Conservation (phyloP, 2,329 filamentous ascomycete genomes). For the Colletotrichum higginsianum region DNA sequence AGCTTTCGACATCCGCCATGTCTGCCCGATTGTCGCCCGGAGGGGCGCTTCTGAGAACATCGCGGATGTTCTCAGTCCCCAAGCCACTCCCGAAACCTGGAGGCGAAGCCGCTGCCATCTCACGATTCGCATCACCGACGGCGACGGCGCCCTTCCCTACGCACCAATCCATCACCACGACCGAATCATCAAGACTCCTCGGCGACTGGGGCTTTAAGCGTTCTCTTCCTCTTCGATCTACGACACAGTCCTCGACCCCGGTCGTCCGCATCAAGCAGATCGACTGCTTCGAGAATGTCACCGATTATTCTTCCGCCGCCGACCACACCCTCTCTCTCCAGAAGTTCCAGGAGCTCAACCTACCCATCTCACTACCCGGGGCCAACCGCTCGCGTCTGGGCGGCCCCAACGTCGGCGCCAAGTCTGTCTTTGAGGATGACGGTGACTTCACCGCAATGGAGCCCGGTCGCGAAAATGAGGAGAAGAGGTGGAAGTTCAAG, state of each 20-base stretch:
- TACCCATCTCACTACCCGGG: constrained; percentile 75
- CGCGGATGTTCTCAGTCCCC: constrained; percentile 91
- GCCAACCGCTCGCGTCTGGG: constrained; percentile 34
- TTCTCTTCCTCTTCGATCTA: constrained; percentile 82
- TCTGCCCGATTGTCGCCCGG: constrained; percentile 67
- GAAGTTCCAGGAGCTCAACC: constrained; percentile 88
- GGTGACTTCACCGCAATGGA: constrained; percentile 66
- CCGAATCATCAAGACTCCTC: constrained; percentile 77
- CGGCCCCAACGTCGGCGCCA: constrained; percentile 47
- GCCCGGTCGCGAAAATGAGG: constrained; percentile 43
- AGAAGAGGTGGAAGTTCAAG: constrained; percentile 75
- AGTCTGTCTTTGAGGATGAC: constrained; percentile 73
- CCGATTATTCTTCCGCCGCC: constrained; percentile 86
- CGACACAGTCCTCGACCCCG: constrained; percentile 80
- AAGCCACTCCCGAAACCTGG: constrained; percentile 77
- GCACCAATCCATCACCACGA: constrained; percentile 85
- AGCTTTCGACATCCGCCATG: constrained; percentile 42
- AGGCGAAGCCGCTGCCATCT: constrained; percentile 62
- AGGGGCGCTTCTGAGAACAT: constrained; percentile 83
- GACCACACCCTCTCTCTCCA: constrained; percentile 85
- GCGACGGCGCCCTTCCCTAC: constrained; percentile 86
- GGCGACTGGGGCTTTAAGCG: constrained; percentile 97
- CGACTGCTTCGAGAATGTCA: constrained; percentile 89
- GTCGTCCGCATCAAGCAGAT: constrained; percentile 82
- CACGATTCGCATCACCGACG: constrained; percentile 71